These are phyloP conservation scores for Xylariales sp. DNA, from an alignment of 2,329 filamentous ascomycete species.

Conservation along the genomic window DNA sequence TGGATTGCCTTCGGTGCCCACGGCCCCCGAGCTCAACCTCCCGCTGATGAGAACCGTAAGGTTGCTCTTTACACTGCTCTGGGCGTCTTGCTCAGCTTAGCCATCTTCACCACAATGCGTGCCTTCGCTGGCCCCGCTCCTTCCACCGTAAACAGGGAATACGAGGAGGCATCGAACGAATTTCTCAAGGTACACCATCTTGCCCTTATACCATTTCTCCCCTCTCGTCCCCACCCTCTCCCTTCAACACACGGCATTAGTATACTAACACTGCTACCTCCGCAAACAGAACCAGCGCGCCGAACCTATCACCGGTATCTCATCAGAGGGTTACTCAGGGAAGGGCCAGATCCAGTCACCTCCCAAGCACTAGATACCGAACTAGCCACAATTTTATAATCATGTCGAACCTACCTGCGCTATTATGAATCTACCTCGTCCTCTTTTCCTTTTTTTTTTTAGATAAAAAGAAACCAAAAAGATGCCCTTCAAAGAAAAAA, in stretches of 20 bases:
- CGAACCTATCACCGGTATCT: slow-evolving; percentile 87
- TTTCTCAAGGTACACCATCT: slow-evolving; percentile 81
- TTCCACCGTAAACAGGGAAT: slow-evolving; percentile 94
- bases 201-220: neutral
- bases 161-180: slow-evolving; percentile 95
- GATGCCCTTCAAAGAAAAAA: slow-evolving; percentile 27
- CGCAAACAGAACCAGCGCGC: slow-evolving; percentile 76
- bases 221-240: neutral
- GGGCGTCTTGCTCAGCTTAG: slow-evolving; percentile 74
- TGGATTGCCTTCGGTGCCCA: slow-evolving; percentile 99
- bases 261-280: slow-evolving; percentile 24
- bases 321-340: slow-evolving; percentile 81
- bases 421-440: slow-evolving; percentile 38
- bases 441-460: slow-evolving; percentile 53
- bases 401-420: slow-evolving; percentile 36
- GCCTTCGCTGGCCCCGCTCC: slow-evolving; percentile 78
- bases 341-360: slow-evolving; percentile 81
- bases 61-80: slow-evolving; percentile 78
- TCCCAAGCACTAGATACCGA: slow-evolving; percentile 57
- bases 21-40: slow-evolving; percentile 84
- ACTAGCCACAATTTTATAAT: slow-evolving; percentile 36
- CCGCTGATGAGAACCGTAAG: slow-evolving; percentile 86
- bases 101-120: slow-evolving; percentile 79
- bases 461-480: slow-evolving; percentile 45
- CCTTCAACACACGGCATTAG: slow-evolving; percentile 27